These are phyloP conservation scores for Kazachstania sp. DNA, from an alignment of 1,139 yeast genomes.

Conservation along the genomic window DNA sequence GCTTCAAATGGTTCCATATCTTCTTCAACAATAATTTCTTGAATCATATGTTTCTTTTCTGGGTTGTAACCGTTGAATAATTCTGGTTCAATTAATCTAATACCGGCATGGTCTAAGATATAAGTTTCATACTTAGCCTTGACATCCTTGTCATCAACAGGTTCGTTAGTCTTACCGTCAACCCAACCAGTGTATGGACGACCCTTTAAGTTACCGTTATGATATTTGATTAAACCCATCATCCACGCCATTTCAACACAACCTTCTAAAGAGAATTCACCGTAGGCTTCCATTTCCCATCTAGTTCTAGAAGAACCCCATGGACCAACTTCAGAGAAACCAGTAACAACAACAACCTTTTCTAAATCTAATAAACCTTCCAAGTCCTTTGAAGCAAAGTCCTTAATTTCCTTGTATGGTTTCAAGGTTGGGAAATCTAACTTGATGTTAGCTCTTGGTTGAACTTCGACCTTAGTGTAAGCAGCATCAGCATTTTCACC, in stretches of 20 bases:
- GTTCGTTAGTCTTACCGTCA: conserved; percentile 85
- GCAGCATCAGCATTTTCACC: conserved; percentile 89
- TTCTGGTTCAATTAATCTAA: conserved; percentile 93
- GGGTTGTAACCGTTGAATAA: conserved; percentile 92
- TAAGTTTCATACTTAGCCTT: conserved; percentile 83
- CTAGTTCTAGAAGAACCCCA: conserved; percentile 99
- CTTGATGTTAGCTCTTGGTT: conserved; percentile 89
- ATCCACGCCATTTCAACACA: conserved; percentile 99
- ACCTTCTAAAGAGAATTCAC: conserved; percentile 96
- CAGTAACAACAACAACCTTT: conserved; percentile 86
- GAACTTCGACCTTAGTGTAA: conserved; percentile 53
- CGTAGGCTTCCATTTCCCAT: conserved; percentile 98
- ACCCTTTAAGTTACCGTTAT: conserved; percentile 88
- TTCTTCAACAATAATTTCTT: conserved; percentile 92
- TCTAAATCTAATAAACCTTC: conserved; percentile 91
- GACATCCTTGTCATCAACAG: conserved; percentile 90
- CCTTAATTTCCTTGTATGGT: conserved; percentile 64
- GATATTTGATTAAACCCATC: conserved; percentile 94
- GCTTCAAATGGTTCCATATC: conserved; percentile 94
- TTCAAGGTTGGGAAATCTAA: conserved; percentile 87
- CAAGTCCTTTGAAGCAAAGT: conserved; percentile 58
- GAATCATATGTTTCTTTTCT: conserved; percentile 80
- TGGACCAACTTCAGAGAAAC: conserved; percentile 97
- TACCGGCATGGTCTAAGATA: conserved; percentile 89
- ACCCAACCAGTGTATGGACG: conserved; percentile 90